Base-by-base conservation (phyloP, 106 monocot species). In the Dendrobium huoshanense region DNA sequence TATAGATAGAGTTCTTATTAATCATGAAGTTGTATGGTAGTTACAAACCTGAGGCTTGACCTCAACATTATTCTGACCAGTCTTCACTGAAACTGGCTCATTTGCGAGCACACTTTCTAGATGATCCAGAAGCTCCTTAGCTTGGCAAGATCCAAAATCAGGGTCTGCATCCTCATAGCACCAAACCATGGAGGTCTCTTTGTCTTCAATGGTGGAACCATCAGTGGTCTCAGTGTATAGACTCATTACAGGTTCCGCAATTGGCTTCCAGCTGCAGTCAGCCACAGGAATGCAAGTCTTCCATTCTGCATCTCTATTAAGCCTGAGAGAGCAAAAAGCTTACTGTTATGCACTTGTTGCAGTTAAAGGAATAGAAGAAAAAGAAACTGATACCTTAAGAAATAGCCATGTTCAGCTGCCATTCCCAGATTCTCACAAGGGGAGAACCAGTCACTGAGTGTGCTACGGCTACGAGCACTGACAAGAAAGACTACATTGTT, bases 361-460 rank as follows among this genome's bases (percentile, higher is more conserved):
- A 70, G 7, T 25, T 70, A 70, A 70, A 13, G 33, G 13, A 29
- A 37, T 16, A 68, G 31, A 68, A 70, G 15, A 15, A 0, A 16
- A 15, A 70, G 2, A 70, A 37, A 31, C 31, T 16, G 37, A 41
- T 78, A 83, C 83, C 83, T 81, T 5, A 92, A 58, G 49, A 92
- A 92, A 78, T 77, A 89, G 41, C 92, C 89, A 78, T 92, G 92
- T 78, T 92, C 92, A 1, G 92, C 92, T 16, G 87, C 89, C n/a
- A 87, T 73, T 17, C 80, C 89, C 9, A 92, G 83, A 70, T 85
- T 89, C 37, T 89, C 84, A 41, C 92, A 92, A 17, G 87, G 80
- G 4, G 78, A 83, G 61, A 92, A 92, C 92, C 92, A 92, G 45
- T 89, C 92, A 17, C 73, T 77, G 19, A 92, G 81, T 10, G 49